Evolutionary conservation across 495 filamentous ascomycete species (phyloP).

Genomic region (Oidiodendron maius): DNA sequence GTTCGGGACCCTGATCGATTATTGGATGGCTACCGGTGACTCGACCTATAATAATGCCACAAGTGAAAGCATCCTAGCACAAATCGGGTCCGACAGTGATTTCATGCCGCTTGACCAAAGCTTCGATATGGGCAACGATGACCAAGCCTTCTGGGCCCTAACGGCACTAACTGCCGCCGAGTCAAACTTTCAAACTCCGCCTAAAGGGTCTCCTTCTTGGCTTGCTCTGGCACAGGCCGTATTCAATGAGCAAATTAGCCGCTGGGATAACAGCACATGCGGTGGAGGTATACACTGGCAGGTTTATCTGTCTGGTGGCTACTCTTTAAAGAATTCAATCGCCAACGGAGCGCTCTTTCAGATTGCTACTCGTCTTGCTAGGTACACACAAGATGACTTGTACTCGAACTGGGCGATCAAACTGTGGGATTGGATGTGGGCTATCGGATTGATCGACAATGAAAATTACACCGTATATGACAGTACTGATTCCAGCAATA

Average conservation of each 20-base stretch:
- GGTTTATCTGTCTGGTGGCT: constrained; percentile 79
- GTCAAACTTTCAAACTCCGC: constrained; percentile 57
- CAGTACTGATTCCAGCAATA: constrained; percentile 41
- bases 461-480: constrained; percentile 59
- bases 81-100: constrained; percentile 57
- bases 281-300: constrained; percentile 82
- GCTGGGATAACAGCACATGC: constrained; percentile 68
- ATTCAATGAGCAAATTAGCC: constrained; percentile 60
- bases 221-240: constrained; percentile 69
- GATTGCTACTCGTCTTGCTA: constrained; percentile 66
- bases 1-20: constrained; percentile 67
- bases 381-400: constrained; percentile 70
- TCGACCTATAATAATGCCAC: constrained; percentile 56
- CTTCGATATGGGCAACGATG: constrained; percentile 72
- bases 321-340: constrained; percentile 74
- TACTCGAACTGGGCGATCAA: constrained; percentile 71
- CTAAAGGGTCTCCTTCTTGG: constrained; percentile 58
- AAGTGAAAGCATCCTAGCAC: constrained; percentile 55
- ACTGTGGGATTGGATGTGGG: constrained; percentile 62
- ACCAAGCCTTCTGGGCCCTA: constrained; percentile 78
- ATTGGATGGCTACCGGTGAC: constrained; percentile 70
- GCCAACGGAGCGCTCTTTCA: constrained; percentile 79
- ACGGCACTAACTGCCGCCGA: constrained; percentile 70
- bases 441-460: constrained; percentile 55
- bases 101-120: constrained; percentile 67